Evolutionary conservation across 176 grass and related monocot species (phyloP).

Genomic region (Panicum miliaceum): DNA sequence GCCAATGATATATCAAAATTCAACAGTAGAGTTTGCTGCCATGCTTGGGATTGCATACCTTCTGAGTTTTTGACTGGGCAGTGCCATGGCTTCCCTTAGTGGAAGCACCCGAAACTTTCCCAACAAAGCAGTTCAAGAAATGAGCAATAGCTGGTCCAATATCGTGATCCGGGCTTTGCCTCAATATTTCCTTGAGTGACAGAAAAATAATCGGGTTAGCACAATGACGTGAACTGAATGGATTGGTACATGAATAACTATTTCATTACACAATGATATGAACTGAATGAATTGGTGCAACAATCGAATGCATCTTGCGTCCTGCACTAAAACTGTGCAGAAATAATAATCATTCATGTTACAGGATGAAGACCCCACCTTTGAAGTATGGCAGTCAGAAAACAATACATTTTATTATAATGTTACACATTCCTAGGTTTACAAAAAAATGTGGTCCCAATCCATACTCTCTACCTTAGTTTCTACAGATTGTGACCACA

Average conservation of each 20-base stretch:
- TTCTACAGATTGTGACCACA: too few species aligned
- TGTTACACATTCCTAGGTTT: neutral
- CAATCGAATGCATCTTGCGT: neutral
- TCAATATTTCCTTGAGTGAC: slow-evolving; percentile 74
- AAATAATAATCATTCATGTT: neutral
- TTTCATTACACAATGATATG: neutral
- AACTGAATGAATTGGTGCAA: neutral
- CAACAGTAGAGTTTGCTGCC: neutral
- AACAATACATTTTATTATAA: neutral
- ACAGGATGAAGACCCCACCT: neutral
- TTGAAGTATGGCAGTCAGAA: neutral
- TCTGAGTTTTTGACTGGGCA: slow-evolving; percentile 59
- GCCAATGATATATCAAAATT: slow-evolving; percentile 9
- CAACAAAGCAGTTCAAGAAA: slow-evolving; percentile 93
- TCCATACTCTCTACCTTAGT: too few species aligned
- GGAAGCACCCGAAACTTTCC: slow-evolving; percentile 57
- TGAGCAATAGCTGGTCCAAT: slow-evolving; percentile 77
- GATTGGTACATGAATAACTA: slow-evolving; percentile 7
- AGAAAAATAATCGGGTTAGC: slow-evolving; percentile 33
- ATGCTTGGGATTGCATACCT: slow-evolving; percentile 47
- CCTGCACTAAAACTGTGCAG: slow-evolving; percentile 4
- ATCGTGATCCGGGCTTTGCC: slow-evolving; percentile 82
- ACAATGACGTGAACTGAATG: neutral
- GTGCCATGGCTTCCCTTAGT: slow-evolving; percentile 50
- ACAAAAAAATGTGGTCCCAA: neutral